Evolutionary conservation across 257 asterid genomes (phyloP).

Genomic region (Przewalskia tangutica): DNA sequence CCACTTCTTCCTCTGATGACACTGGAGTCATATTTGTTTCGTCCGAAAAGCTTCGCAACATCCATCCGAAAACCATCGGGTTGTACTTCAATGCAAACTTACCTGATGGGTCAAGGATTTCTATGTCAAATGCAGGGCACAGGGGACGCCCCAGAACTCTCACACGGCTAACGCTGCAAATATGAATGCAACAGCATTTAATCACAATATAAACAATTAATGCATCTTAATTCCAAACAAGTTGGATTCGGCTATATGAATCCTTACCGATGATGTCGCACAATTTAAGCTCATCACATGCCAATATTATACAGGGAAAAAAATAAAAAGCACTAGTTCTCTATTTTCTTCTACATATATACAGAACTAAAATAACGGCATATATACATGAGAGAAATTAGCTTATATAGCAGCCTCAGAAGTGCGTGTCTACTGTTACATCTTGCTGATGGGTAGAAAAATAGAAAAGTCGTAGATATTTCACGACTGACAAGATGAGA

Average conservation of each 20-base stretch:
- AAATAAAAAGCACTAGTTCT: not conserved
- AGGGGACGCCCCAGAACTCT: constrained; percentile 55
- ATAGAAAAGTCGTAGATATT: not conserved
- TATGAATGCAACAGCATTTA: not conserved
- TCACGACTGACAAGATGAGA: not conserved
- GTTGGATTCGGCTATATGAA: not conserved
- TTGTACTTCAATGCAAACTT: constrained; percentile 33
- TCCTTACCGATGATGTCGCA: not conserved
- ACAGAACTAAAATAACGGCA: not conserved
- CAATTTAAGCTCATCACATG: not conserved
- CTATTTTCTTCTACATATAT: not conserved
- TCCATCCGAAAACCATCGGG: constrained; percentile 25
- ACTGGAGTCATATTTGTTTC: constrained; percentile 11
- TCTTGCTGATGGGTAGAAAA: not conserved
- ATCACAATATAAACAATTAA: not conserved
- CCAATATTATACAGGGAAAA: not conserved
- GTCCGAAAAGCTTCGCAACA: constrained; percentile 23
- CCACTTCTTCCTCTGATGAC: not conserved
- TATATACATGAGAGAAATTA: not conserved
- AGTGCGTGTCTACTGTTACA: not conserved
- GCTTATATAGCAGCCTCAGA: not conserved
- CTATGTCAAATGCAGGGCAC: constrained; percentile 50
- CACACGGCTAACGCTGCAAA: constrained; percentile 58
- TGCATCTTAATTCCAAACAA: not conserved
- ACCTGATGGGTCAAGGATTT: constrained; percentile 32